These are phyloP conservation scores for Gonapodya sp. DNA, from an alignment of 192 early-diverging fungal species.

Conservation along the genomic window DNA sequence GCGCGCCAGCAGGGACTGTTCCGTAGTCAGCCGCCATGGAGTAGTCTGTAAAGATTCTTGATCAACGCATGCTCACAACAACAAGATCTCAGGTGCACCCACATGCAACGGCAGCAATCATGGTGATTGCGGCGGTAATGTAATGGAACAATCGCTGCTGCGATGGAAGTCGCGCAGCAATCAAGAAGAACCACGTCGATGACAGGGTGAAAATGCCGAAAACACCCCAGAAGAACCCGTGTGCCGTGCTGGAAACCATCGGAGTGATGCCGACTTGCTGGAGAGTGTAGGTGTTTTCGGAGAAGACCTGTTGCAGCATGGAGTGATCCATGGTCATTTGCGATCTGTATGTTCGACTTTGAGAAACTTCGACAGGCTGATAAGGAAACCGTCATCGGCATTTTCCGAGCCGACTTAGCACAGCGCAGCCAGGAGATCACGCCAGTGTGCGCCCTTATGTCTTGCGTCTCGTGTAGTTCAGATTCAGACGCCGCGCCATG, in stretches of 20 bases:
- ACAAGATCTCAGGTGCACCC: background rate
- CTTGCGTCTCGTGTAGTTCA: background rate
- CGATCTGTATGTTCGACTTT: background rate
- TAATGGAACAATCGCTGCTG: background rate
- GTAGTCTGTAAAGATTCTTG: conserved; percentile 6
- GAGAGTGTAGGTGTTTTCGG: background rate
- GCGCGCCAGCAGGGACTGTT: background rate
- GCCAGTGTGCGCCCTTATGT: background rate
- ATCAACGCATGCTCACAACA: background rate
- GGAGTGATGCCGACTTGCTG: background rate
- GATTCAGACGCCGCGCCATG: background rate
- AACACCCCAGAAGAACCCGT: background rate
- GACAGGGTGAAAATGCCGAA: background rate
- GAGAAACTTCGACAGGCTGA: background rate
- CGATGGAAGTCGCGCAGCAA: background rate
- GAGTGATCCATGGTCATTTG: background rate
- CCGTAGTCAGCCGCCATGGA: conserved; percentile 9
- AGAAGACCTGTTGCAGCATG: background rate
- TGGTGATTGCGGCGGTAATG: conserved; percentile 6
- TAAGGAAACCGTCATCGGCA: no score
- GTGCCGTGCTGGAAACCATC: background rate
- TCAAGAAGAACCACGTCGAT: background rate
- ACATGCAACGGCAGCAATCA: conserved; percentile 8
- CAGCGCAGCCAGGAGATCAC: background rate
- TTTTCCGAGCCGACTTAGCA: no score